phyloP scores from a whole-genome alignment of 2,329 filamentous ascomycete genomes.

The Davidsoniella virescens region DNA sequence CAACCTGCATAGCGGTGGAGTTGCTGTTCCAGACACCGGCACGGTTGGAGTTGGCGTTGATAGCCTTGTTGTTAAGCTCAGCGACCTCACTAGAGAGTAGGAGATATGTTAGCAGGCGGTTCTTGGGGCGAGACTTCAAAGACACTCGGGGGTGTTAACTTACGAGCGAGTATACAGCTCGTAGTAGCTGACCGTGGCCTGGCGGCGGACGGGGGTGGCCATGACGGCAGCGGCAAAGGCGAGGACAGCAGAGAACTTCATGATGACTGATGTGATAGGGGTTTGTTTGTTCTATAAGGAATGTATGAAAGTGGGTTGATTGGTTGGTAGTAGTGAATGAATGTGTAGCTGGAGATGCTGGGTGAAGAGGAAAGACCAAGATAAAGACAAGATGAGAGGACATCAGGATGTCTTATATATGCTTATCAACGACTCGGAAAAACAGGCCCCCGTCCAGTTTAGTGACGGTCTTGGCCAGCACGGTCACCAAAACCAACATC shows the following conservation, averaged over 20 bases:
- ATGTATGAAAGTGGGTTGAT: not conserved
- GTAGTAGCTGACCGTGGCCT: not conserved
- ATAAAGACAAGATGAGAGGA: not conserved
- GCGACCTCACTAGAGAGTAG: not conserved
- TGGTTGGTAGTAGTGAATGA: not conserved
- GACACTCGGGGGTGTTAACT: not conserved
- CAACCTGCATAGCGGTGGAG: constrained; percentile 1
- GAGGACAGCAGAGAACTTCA: constrained; percentile 8
- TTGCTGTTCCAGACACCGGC: constrained; percentile 7
- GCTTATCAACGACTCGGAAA: too few species aligned
- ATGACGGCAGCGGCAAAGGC: constrained; percentile 6
- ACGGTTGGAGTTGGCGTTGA: not conserved
- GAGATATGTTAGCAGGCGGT: not conserved
- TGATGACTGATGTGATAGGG: not conserved
- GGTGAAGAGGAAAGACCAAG: not conserved
- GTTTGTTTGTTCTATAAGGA: too few species aligned
- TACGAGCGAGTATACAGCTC: constrained; percentile 7
- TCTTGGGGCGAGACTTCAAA: not conserved
- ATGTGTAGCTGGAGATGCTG: not conserved
- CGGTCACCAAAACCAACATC: too few species aligned
- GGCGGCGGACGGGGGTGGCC: constrained; percentile 3
- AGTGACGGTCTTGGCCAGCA: too few species aligned
- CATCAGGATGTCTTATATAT: too few species aligned
- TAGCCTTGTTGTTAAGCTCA: constrained; percentile 8
- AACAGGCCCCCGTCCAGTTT: too few species aligned